Evolutionary conservation across 192 early-diverging fungal genomes (phyloP), one percentile per base, ranked within the genome.

Genomic region (Coemansia sp.): DNA sequence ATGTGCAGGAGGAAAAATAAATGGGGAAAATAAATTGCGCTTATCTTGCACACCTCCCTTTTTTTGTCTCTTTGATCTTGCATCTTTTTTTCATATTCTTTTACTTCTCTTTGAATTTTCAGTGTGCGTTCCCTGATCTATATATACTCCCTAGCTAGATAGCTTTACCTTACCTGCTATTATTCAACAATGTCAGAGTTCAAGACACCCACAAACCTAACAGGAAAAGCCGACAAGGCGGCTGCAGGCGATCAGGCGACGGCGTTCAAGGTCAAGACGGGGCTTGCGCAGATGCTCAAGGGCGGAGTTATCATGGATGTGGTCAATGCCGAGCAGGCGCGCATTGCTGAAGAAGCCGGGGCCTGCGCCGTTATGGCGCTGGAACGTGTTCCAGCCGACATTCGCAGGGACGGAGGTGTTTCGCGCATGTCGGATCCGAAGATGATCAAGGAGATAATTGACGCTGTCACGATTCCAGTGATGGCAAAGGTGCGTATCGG

Each of bases 281-380:
- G 97, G 56, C 89, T 99, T 62, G 97, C 97, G 32, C 95, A 99
- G 89, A 95, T 93, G 91, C 88, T 99, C 76, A 99, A 98, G 91
- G 95, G 95, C 61, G 98, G 98, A 66, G 97, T 99, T 21, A 98
- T 99, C 81, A 98, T 99, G 95, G 97, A 98, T 81, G 97, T 98
- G 16, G 89, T 96, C 69, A 94, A 98, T 74, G 94, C 90, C 61
- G 95, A 99, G 78, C 96, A 99, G 85, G 97, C 97, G 16, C 85
- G 93, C 50, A 98, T 99, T 73, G 97, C 97, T 59, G 95, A 97
- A 76, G 92, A 94, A 65, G 96, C 96, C 62, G 96, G 96, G 75
- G 97, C 97, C 50, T 91, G 90, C 66, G 96, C 95, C 65, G 97
- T 98, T 65, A 97, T 98, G 95, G 96, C 95, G 18, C 86, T 98